Evolutionary conservation across 352 stramenopile species (phyloP), one percentile per base, ranked within the genome.

Genomic region (Poterioochromonas sp.): DNA sequence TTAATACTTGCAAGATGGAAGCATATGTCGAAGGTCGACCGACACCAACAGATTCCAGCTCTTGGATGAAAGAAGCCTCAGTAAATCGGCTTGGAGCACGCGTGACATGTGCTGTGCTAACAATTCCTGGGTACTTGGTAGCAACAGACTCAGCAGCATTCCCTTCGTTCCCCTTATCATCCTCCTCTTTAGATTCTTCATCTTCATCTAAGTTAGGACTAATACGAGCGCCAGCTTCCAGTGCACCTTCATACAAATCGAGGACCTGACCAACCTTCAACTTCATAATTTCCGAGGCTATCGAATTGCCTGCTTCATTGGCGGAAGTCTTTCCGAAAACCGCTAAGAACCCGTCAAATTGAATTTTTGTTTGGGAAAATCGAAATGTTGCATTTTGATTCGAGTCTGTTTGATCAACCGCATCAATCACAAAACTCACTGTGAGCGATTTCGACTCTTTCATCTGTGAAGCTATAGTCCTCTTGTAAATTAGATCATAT

Each of bases 21-120:
- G 85, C 83, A 79, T 90, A 90, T 3, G 86, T 90, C 43, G 79
- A 85, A 22, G 86, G 86, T 29, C 86, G 81, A 37, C 86, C 86
- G 62, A 90, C 83, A 53, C 86, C 86, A n/a, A 86, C 65, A 26
- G 69, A 43, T 79, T 90, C 86, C 37, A 90, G 81, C 80, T 88
- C 83, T 79, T 85, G 81, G 0, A 90, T 84, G 76, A 90, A 88
- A 40, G 79, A 83, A 2, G 85, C 85, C 73, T 89, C 85, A 0
- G 80, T 89, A 65, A 85, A 90, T 60, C 86, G 79, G n/a, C 79
- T 62, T 29, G 84, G 83, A 76, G 82, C 82, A 79, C 85, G 71
- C 37, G 71, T 78, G 3, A 5, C 37, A 68, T 78, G 53, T 3
- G 5, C 29, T 3, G 29, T 35, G 26, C 15, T 68, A 26, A 68